These are phyloP conservation scores for Yamadazyma trypodendri DNA, from an alignment of 1,139 yeast genomes.

Conservation along the genomic window DNA sequence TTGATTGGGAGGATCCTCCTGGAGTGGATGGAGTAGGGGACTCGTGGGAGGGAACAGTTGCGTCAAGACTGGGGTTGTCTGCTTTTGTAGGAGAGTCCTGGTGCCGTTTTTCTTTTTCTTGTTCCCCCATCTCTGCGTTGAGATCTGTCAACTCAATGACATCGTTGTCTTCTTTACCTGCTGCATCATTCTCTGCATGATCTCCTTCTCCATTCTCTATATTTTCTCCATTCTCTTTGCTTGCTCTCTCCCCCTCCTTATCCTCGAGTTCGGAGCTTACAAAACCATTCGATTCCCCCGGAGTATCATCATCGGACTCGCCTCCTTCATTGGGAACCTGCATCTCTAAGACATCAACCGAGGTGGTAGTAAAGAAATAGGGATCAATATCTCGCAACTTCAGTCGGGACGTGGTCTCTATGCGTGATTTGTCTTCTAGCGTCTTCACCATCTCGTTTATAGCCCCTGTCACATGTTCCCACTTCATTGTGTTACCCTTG, in stretches of 20 bases:
- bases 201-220: constrained; percentile 1
- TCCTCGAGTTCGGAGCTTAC: too few species aligned
- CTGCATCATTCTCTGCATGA: neutral
- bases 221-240: neutral
- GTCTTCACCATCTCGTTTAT: constrained; percentile 30
- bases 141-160: too few species aligned
- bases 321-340: constrained; percentile 7
- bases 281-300: too few species aligned
- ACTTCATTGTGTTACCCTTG: constrained; percentile 19
- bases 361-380: constrained; percentile 47
- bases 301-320: too few species aligned
- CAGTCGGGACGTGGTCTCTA: constrained; percentile 34
- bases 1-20: constrained; percentile 23
- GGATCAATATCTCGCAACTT: constrained; percentile 45
- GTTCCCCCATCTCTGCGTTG: neutral
- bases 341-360: constrained; percentile 36
- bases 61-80: neutral
- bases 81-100: neutral
- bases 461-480: constrained; percentile 27
- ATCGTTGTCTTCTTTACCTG: neutral
- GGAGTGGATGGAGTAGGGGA: constrained; percentile 9
- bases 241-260: too few species aligned
- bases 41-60: neutral
- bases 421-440: constrained; percentile 29
- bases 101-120: too few species aligned